Evolutionary conservation across 2,329 filamentous ascomycete genomes (phyloP), one percentile per base, ranked within the genome.

Genomic region (Colletotrichum caudatum): DNA sequence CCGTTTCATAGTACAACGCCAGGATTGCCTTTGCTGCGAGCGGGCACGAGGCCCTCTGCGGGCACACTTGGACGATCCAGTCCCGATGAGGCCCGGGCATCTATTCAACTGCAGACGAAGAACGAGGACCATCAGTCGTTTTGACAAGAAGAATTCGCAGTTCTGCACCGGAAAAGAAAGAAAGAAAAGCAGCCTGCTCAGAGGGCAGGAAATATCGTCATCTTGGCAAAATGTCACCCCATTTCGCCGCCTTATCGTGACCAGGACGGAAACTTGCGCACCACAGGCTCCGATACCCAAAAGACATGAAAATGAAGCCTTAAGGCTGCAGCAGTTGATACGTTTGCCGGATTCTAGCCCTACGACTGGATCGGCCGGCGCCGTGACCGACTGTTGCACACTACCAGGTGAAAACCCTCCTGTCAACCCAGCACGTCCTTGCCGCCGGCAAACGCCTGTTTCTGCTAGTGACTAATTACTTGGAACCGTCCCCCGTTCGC

Each of bases 251-350:
- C 41, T 46, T 53, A 37, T 59, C 62, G 29, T n/a, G 14, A 39
- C 46, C 48, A 41, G 57, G 56, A 41, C 48, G n/a, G 33, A 48
- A 54, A 29, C 26, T n/a, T 29, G 44, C 53, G 16, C 44, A 50
- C 20, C 46, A 67, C 39, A 58, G 41, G n/a, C 33, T 41, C 37
- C 16, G 18, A 23, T 18, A 35, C 29, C 18, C n/a, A 57, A 39
- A 33, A 39, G 26, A 20, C 54, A 23, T 14, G 58, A 71, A 68
- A 44, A 23, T 14, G 58, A 71, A 68, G 51, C 57, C 58, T 71
- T 44, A 26, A 68, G 68, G 58, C 68, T 71, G 64, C 68, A 71
- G 68, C 53, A 63, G 68, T n/a, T 64, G 68, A 67, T 58, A 71
- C 68, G 23, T 37, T 18, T 23, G 44, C 39, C 41, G 44, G 58